These are phyloP conservation scores for Leucaena leucocephala DNA, from an alignment of 306 rosid species.

Conservation along the genomic window DNA sequence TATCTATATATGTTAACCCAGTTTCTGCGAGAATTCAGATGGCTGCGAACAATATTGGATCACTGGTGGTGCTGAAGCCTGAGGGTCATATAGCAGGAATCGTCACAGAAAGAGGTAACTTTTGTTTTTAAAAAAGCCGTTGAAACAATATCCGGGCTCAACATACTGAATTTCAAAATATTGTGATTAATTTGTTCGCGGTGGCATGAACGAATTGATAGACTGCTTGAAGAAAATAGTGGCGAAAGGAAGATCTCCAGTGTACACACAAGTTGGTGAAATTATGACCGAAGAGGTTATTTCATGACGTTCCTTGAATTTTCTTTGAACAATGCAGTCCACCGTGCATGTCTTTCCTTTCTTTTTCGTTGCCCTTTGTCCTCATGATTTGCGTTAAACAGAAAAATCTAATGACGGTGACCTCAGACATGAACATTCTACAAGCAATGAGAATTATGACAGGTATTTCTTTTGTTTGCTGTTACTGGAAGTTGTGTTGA, in stretches of 20 bases:
- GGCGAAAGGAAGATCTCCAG: slow-evolving; percentile 81
- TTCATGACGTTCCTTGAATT: slow-evolving; percentile 18
- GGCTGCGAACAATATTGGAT: slow-evolving; percentile 75
- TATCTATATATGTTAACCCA: not conserved
- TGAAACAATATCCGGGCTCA: not conserved
- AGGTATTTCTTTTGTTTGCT: slow-evolving; percentile 42
- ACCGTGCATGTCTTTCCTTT: not conserved
- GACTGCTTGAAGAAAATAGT: slow-evolving; percentile 77
- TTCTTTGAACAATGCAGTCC: not conserved
- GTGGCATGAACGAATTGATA: slow-evolving; percentile 38
- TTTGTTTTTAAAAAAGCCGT: not conserved
- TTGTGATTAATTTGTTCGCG: slow-evolving; percentile 1
- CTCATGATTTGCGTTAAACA: slow-evolving; percentile 36
- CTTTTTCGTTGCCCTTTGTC: not conserved
- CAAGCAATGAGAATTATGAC: slow-evolving; percentile 92
- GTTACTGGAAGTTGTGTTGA: not conserved
- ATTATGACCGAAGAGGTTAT: slow-evolving; percentile 85
- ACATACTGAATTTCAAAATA: not conserved
- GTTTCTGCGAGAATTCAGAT: slow-evolving; percentile 52
- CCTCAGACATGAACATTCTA: slow-evolving; percentile 76
- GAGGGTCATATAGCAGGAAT: slow-evolving; percentile 76
- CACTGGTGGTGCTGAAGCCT: slow-evolving; percentile 75
- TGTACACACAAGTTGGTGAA: slow-evolving; percentile 61
- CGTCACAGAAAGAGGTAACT: slow-evolving; percentile 85
- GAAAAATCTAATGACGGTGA: slow-evolving; percentile 68